These are phyloP conservation scores for Baeospora myosura DNA, from an alignment of 1,284 basidiomycete species.

Conservation along the genomic window DNA sequence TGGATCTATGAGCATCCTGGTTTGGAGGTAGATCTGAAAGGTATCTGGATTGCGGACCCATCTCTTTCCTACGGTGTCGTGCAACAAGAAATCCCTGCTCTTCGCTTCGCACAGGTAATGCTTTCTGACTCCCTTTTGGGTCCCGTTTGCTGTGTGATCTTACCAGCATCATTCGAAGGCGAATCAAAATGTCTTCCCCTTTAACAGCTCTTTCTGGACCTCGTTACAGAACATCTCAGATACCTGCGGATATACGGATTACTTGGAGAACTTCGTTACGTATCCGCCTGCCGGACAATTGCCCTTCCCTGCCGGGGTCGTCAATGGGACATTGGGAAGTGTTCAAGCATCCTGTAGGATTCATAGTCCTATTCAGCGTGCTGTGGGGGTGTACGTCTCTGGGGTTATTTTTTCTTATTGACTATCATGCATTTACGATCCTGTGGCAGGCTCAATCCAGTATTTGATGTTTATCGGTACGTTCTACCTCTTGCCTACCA, in stretches of 20 bases:
- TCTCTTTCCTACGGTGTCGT: conserved; percentile 31
- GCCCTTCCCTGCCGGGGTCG: conserved; percentile 34
- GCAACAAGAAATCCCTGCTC: conserved; percentile 52
- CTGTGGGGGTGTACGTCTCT: conserved; percentile 30
- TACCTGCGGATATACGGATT: conserved; percentile 54
- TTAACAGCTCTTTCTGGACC: conserved; percentile 50
- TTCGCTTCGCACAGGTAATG: conserved; percentile 55
- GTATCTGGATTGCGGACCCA: conserved; percentile 64
- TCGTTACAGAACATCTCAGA: conserved; percentile 47
- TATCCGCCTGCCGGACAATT: conserved; percentile 57
- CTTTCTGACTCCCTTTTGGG: conserved; percentile 6
- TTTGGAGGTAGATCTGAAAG: conserved; percentile 50
- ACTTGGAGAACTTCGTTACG: conserved; percentile 52
- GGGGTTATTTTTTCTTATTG: neutral
- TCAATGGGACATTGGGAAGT: conserved; percentile 22
- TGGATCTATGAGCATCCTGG: conserved; percentile 57
- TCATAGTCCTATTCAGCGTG: conserved; percentile 34
- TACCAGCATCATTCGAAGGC: conserved; percentile 32
- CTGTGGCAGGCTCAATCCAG: conserved; percentile 42
- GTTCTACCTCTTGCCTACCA: conserved; percentile 11
- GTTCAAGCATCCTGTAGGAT: conserved; percentile 38
- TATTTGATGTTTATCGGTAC: conserved; percentile 39
- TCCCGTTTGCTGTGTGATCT: neutral
- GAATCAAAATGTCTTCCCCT: conserved; percentile 44
- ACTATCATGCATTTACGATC: neutral